Conservation (phyloP, 129 eudicot genomes). For the Calendula officinalis region DNA sequence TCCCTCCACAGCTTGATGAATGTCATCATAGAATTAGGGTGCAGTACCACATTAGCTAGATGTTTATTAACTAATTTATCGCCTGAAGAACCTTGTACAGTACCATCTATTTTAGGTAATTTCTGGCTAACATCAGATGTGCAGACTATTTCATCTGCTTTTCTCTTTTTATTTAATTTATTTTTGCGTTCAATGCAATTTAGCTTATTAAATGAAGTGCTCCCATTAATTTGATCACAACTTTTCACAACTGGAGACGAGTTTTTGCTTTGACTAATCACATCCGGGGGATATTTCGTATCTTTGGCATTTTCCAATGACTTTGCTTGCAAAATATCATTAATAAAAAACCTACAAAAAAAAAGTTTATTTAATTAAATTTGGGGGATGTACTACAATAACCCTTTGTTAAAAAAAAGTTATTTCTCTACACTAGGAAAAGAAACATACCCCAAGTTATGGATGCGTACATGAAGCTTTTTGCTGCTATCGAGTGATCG, state of each 20-base stretch:
- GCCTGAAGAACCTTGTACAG: neutral
- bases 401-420: neutral
- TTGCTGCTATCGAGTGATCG: constrained; percentile 40
- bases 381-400: no score
- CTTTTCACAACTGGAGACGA: constrained; percentile 34
- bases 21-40: constrained; percentile 35
- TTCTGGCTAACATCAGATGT: constrained; percentile 7
- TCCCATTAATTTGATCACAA: constrained; percentile 36
- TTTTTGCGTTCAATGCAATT: constrained; percentile 11
- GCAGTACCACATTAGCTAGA: constrained; percentile 13
- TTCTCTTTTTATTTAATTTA: constrained; percentile 28
- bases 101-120: constrained; percentile 8
- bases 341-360: constrained; percentile 44
- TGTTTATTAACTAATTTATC: constrained; percentile 7
- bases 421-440: no score
- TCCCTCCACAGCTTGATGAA: constrained; percentile 74
- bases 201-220: no score
- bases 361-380: neutral
- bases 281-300: constrained; percentile 31
- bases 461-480: constrained; percentile 66
- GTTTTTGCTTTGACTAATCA: constrained; percentile 36
- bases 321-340: constrained; percentile 39
- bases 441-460: constrained; percentile 62
- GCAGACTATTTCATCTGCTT: constrained; percentile 24
- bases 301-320: constrained; percentile 36